phyloP scores from a whole-genome alignment of 2,329 filamentous ascomycete species.

The Chaetothyriales sp. region DNA sequence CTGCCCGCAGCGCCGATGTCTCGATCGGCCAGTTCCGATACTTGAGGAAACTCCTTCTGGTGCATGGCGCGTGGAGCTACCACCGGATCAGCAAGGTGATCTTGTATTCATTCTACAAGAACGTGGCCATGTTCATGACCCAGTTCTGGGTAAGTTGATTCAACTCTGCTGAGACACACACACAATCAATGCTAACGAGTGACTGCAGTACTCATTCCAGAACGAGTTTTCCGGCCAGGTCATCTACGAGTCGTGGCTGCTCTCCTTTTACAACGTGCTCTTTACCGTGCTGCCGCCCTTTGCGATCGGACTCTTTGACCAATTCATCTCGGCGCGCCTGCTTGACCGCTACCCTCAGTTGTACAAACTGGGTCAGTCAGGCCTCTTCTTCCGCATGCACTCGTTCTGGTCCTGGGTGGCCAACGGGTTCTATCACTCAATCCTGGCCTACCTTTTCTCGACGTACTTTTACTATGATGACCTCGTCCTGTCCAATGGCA shows the following conservation, averaged over 20 bases:
- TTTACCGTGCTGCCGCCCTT: constrained; percentile 90
- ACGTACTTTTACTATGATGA: constrained; percentile 72
- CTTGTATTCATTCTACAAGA: constrained; percentile 98
- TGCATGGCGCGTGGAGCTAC: constrained; percentile 96
- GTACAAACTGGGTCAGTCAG: constrained; percentile 83
- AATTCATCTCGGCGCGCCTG: constrained; percentile 86
- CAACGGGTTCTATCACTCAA: constrained; percentile 90
- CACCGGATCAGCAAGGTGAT: constrained; percentile 95
- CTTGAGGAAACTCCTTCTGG: constrained; percentile 79
- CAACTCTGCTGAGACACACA: not conserved
- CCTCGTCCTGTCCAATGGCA: constrained; percentile 61
- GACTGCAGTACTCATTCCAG: constrained; percentile 72
- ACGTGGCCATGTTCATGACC: constrained; percentile 95
- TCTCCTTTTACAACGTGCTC: constrained; percentile 99
- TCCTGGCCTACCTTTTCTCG: constrained; percentile 77
- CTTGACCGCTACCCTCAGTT: constrained; percentile 93
- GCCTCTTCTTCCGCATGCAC: constrained; percentile 82
- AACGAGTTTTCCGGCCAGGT: constrained; percentile 96
- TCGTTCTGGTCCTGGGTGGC: constrained; percentile 86
- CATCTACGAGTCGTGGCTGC: constrained; percentile 97
- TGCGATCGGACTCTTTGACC: constrained; percentile 89
- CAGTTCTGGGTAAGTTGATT: constrained; percentile 74
- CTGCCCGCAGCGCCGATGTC: constrained; percentile 87
- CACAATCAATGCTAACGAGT: constrained; percentile 8
- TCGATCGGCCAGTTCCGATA: constrained; percentile 92